These are phyloP conservation scores for Pseudoneurospora amorphoporcata DNA, from an alignment of 495 filamentous ascomycete genomes.

Conservation along the genomic window DNA sequence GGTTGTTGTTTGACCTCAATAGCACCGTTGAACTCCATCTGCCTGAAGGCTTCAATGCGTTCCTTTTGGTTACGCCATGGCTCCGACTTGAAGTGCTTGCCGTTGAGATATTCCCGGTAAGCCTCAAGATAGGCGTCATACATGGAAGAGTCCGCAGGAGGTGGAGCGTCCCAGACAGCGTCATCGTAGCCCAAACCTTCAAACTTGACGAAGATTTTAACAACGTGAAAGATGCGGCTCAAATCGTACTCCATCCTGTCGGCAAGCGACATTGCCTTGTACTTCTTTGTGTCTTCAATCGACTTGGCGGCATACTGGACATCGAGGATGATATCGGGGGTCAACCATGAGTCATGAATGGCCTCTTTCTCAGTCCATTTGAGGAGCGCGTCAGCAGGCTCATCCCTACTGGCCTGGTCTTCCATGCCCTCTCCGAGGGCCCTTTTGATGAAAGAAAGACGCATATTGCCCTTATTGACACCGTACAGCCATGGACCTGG, in stretches of 20 bases:
- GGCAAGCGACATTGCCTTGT: slow-evolving; percentile 17
- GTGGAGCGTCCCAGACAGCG: slow-evolving; percentile 78
- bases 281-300: slow-evolving; percentile 36
- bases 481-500: slow-evolving; percentile 85
- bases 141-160: slow-evolving; percentile 50
- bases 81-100: slow-evolving; percentile 52
- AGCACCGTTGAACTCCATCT: slow-evolving; percentile 51
- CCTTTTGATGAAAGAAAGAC: slow-evolving; percentile 62
- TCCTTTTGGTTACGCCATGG: slow-evolving; percentile 45
- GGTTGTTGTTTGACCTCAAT: slow-evolving; percentile 68
- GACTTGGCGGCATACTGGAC: slow-evolving; percentile 39
- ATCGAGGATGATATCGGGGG: slow-evolving; percentile 79
- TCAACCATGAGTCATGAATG: slow-evolving; percentile 71
- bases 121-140: slow-evolving; percentile 78
- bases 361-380: slow-evolving; percentile 68
- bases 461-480: slow-evolving; percentile 50
- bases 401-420: slow-evolving; percentile 7
- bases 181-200: slow-evolving; percentile 95
- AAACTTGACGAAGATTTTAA: slow-evolving; percentile 73
- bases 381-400: slow-evolving; percentile 36
- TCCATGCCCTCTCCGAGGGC: slow-evolving; percentile 38
- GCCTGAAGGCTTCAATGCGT: slow-evolving; percentile 51
- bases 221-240: slow-evolving; percentile 55
- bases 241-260: slow-evolving; percentile 55
- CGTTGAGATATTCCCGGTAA: slow-evolving; percentile 73